Evolutionary conservation across 2,329 filamentous ascomycete genomes (phyloP).

Genomic region (Pseudogymnoascus sp.): DNA sequence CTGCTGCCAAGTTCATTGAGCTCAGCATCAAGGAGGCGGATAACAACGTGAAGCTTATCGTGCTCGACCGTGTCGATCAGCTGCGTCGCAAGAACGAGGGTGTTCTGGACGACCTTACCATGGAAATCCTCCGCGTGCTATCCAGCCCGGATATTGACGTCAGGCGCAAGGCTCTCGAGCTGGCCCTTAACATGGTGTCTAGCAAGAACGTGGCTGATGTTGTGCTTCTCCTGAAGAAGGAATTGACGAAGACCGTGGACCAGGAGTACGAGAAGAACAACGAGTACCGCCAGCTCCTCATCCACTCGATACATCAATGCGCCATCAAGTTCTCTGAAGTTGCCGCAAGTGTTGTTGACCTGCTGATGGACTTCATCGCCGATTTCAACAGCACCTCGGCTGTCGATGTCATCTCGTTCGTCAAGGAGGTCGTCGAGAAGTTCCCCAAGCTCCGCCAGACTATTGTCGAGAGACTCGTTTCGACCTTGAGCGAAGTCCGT

Average conservation of each 20-base stretch:
- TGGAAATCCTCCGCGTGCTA: constrained; percentile 93
- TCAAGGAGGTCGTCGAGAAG: constrained; percentile 98
- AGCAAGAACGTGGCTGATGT: constrained; percentile 99
- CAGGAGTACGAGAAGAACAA: constrained; percentile 98
- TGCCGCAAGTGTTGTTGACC: constrained; percentile 88
- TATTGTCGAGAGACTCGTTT: constrained; percentile 81
- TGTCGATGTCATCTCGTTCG: constrained; percentile 95
- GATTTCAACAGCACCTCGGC: constrained; percentile 97
- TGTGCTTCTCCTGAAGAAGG: constrained; percentile 91
- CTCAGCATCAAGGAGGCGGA: constrained; percentile 95
- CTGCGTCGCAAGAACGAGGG: constrained; percentile 82
- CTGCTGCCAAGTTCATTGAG: constrained; percentile 92
- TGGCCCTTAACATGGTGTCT: constrained; percentile 95
- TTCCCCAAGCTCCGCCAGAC: constrained; percentile 83
- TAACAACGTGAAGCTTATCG: constrained; percentile 98
- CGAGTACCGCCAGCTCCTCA: constrained; percentile 89
- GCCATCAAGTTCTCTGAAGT: constrained; percentile 99
- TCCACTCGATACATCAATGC: constrained; percentile 95
- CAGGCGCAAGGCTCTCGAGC: constrained; percentile 77
- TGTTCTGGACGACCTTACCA: constrained; percentile 84
- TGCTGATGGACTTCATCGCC: constrained; percentile 97
- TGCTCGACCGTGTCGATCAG: constrained; percentile 86
- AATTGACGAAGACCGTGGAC: constrained; percentile 93
- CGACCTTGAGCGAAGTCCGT: constrained; percentile 84
- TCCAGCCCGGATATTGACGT: constrained; percentile 96